Evolutionary conservation across 2,329 filamentous ascomycete species (phyloP), one percentile per base, ranked within the genome.

Genomic region (Colletotrichum sp.): DNA sequence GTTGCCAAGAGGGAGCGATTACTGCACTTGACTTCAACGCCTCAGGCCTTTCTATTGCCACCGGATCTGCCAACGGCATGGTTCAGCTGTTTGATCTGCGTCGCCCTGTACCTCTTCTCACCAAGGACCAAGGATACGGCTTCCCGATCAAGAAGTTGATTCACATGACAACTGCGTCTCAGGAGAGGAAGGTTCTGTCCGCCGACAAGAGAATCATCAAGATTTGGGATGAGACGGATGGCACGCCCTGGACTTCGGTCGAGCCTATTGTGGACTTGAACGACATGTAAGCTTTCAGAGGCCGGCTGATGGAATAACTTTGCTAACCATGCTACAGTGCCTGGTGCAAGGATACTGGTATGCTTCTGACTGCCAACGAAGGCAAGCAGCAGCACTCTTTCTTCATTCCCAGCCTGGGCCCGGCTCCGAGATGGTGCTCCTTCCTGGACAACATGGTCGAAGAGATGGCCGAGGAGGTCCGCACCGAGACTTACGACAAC

Each of bases 391-490:
- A 98, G 81, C 96, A 98, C 83, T 92, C 95, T 1, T 98, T 98
- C 86, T 97, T 98, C 82, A 94, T 98, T 66, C 96, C 96, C 3
- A 95, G 98, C 80, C 90, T 98, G 27, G 97, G 97, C 2, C 95
- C 96, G 0, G 96, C 97, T 2, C 97, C 97, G 1, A 95, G 92
- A 80, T 99, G 97, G 97, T 98, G 97, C 81, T 93, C 94, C 5
- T 98, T 98, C 90, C 87, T 99, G 75, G 97, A 99, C 84, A 98
- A 97, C 80, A 91, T 99, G 80, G 97, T 98, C 12, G 97, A 99
- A 86, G 97, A 99, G 84, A 98, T 99, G 95, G 96, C 96, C 11
- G 96, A 98, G 81, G 91, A 93, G 81, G 87, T 89, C 34, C 89
- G 87, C 73, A 93, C 93, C 34, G 93, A 97, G 78, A 95, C 97